These are phyloP conservation scores for Puccinia brachypodii DNA, from an alignment of 1,284 basidiomycete species.

Conservation along the genomic window DNA sequence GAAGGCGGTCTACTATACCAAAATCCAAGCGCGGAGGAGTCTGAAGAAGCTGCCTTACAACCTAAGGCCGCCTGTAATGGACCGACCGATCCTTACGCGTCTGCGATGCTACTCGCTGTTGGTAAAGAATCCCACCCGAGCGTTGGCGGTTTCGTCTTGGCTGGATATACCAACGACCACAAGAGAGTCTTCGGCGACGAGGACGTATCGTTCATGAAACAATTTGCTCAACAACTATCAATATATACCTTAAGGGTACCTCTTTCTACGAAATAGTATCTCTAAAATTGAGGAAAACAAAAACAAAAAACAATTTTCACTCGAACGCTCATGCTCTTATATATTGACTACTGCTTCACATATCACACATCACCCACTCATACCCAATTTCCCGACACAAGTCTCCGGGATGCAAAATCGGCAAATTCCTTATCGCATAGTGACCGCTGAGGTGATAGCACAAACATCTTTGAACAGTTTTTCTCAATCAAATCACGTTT, in stretches of 20 bases:
- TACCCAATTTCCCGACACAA: no score
- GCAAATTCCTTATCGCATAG: no score
- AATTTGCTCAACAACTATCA: slow-evolving; percentile 21
- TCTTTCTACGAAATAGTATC: background rate
- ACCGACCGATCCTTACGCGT: slow-evolving; percentile 9
- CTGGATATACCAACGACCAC: slow-evolving; percentile 31
- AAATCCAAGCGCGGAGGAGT: slow-evolving; percentile 28
- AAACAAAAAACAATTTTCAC: no score
- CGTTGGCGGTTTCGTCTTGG: slow-evolving; percentile 36
- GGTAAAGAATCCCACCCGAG: background rate
- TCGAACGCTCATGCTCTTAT: no score
- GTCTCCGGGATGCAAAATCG: no score
- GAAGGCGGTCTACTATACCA: slow-evolving; percentile 44
- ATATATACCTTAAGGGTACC: slow-evolving; percentile 17
- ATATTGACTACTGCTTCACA: no score
- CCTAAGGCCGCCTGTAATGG: background rate
- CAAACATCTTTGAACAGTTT: no score
- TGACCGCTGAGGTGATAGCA: no score
- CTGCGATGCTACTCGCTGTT: slow-evolving; percentile 36
- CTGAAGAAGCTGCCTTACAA: slow-evolving; percentile 16
- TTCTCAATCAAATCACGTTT: no score
- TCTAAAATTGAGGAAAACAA: background rate
- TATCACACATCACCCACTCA: no score
- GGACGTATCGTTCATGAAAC: slow-evolving; percentile 38
- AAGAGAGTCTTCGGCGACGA: slow-evolving; percentile 45